Evolutionary conservation across 768 basidiomycete species (phyloP), one percentile per base, ranked within the genome.

Genomic region (Hydnomerulius pinastri): DNA sequence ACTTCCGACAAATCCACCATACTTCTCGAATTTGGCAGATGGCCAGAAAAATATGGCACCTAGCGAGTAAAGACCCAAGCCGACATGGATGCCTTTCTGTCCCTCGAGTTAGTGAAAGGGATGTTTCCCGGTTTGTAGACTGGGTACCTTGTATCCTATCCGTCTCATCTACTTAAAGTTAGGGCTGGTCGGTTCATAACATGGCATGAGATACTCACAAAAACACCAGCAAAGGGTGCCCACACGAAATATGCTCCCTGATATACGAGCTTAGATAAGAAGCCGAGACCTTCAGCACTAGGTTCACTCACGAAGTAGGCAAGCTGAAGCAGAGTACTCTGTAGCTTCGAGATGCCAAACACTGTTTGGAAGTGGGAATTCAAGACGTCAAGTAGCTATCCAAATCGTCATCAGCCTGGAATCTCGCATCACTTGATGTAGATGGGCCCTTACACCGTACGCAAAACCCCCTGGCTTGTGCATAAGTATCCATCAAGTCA

Each of bases 21-120:
- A 90, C 58, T 77, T 81, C 46, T 72, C 71, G 61, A 76, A 88
- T 58, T 77, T 81, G 30, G 87, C 86, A 35, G 83, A 85, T 15
- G 86, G 85, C 87, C 87, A 89, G 73, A 88, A 90, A 66, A 87
- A 83, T 54, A 90, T 75, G 20, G 87, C 87, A 42, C 88, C 87
- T 71, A 67, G 35, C 11, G 83, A 83, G 57, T 85, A 85, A 6
- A 83, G 64, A 8, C 72, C 68, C 36, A 85, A 72, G 7, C 83
- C 83, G 24, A 86, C 59, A 60, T 85, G 82, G 49, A 86, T 85
- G 7, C 84, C 84, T 69, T 75, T 80, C 76, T 76, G 40, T 46
- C 20, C 32, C 42, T 36, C 20, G 7, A 17, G 42, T 57, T 17
- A 57, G 13, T 11, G 24, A 12, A 8, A 21, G 28, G 30, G 39